phyloP scores from a whole-genome alignment of 306 rosid genomes.

The Sphenostylis stenocarpa region DNA sequence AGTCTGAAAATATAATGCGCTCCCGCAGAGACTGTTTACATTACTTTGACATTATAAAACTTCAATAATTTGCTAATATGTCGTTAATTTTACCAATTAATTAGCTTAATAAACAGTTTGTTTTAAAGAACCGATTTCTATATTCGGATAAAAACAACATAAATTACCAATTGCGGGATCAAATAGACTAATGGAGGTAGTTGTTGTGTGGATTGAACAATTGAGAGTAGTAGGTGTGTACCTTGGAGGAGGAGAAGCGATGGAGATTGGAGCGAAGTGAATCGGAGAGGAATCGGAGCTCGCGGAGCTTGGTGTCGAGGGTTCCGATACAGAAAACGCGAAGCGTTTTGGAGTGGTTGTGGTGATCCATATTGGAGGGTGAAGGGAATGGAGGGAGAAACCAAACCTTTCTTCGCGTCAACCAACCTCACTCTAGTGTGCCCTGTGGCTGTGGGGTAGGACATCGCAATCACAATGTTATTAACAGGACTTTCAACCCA shows the following conservation, averaged over 20 bases:
- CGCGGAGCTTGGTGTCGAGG: slow-evolving; percentile 79
- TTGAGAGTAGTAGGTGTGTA: slow-evolving; percentile 21
- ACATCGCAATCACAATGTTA: no score
- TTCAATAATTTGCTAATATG: not conserved
- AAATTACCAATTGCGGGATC: not conserved
- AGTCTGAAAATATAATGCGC: not conserved
- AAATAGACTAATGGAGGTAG: not conserved
- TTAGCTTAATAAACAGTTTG: not conserved
- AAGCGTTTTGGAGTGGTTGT: slow-evolving; percentile 34
- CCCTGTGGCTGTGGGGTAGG: no score
- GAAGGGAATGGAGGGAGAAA: not conserved
- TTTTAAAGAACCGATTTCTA: not conserved
- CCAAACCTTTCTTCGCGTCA: not conserved
- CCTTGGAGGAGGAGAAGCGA: slow-evolving; percentile 54
- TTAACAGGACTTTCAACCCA: no score
- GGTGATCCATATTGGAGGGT: not conserved
- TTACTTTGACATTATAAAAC: not conserved
- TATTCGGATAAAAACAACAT: not conserved
- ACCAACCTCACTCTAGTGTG: no score
- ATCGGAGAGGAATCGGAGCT: slow-evolving; percentile 69
- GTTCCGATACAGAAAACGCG: slow-evolving; percentile 84
- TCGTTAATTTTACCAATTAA: not conserved
- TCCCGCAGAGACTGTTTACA: not conserved
- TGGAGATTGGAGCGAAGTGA: slow-evolving; percentile 64
- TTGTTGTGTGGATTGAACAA: not conserved